phyloP scores from a whole-genome alignment of 306 rosid species.

The Lathyrus tuberosus region DNA sequence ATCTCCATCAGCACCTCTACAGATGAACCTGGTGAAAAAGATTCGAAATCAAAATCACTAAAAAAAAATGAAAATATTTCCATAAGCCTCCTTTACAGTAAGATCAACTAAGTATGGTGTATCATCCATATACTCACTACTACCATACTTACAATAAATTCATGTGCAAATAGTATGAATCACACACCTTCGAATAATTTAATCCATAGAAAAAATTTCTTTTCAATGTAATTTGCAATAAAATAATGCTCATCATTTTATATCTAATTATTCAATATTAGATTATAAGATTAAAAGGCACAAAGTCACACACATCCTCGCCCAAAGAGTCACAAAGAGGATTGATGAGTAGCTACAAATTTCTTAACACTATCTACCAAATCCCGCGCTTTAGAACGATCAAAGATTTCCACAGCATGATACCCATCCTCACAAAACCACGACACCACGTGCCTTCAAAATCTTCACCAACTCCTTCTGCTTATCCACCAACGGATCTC shows the following conservation, averaged over 20 bases:
- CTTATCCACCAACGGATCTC: slow-evolving; percentile 73
- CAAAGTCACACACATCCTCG: neutral
- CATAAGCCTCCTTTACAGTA: too few species aligned
- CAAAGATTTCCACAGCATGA: slow-evolving; percentile 70
- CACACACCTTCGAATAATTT: too few species aligned
- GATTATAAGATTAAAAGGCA: neutral
- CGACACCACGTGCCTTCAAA: slow-evolving; percentile 48
- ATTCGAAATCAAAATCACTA: too few species aligned
- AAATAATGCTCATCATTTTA: neutral
- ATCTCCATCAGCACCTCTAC: too few species aligned
- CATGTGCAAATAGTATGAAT: too few species aligned
- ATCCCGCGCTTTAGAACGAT: slow-evolving; percentile 43
- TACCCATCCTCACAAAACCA: slow-evolving; percentile 53
- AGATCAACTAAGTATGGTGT: too few species aligned
- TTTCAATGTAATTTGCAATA: neutral
- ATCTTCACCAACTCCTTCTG: slow-evolving; percentile 54
- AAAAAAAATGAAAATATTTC: too few species aligned
- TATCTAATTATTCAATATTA: neutral
- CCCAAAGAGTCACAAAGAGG: slow-evolving; percentile 29
- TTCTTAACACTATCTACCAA: slow-evolving; percentile 25
- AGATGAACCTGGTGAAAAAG: too few species aligned
- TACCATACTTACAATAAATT: too few species aligned
- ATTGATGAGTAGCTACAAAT: slow-evolving; percentile 36
- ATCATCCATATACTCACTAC: too few species aligned
- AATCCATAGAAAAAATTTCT: too few species aligned